Conservation (phyloP, 495 filamentous ascomycete genomes). For the Aspergillus bridgeri region DNA sequence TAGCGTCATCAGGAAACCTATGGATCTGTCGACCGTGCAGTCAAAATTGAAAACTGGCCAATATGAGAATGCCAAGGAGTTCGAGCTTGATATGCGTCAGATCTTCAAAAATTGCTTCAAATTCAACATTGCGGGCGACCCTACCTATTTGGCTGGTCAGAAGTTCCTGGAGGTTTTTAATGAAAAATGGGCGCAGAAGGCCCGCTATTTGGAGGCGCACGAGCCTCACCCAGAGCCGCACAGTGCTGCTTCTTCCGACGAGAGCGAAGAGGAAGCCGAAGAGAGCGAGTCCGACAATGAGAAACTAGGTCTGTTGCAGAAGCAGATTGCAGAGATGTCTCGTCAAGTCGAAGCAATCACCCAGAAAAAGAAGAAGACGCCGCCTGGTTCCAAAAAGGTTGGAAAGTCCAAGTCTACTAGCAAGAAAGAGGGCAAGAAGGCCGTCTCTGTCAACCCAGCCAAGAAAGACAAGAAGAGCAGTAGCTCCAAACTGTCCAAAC, state of each 20-base stretch:
- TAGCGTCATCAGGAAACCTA: slow-evolving; percentile 90
- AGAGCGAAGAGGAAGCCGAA: slow-evolving; percentile 66
- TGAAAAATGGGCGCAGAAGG: slow-evolving; percentile 66
- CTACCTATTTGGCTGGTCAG: slow-evolving; percentile 66
- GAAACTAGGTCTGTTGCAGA: slow-evolving; percentile 62
- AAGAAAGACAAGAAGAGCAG: slow-evolving; percentile 57
- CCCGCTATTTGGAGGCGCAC: slow-evolving; percentile 71
- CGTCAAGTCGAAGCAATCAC: slow-evolving; percentile 51
- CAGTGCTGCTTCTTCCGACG: slow-evolving; percentile 54
- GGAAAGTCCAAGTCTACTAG: slow-evolving; percentile 50
- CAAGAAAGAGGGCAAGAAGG: slow-evolving; percentile 56
- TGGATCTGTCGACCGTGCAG: slow-evolving; percentile 81
- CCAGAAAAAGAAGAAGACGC: slow-evolving; percentile 61
- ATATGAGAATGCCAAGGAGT: slow-evolving; percentile 79
- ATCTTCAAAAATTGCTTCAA: slow-evolving; percentile 88
- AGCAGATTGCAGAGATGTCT: slow-evolving; percentile 61
- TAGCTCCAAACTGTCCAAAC: slow-evolving; percentile 35
- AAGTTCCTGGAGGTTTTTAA: slow-evolving; percentile 70
- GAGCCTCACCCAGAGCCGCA: slow-evolving; percentile 55
- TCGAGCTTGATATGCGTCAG: slow-evolving; percentile 74
- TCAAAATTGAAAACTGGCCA: slow-evolving; percentile 74
- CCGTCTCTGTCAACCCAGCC: slow-evolving; percentile 30
- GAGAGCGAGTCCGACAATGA: slow-evolving; percentile 64
- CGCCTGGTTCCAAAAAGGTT: slow-evolving; percentile 56
- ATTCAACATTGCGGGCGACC: slow-evolving; percentile 82